phyloP scores from a whole-genome alignment of 495 filamentous ascomycete species.

The Lasiosphaeria ovina region DNA sequence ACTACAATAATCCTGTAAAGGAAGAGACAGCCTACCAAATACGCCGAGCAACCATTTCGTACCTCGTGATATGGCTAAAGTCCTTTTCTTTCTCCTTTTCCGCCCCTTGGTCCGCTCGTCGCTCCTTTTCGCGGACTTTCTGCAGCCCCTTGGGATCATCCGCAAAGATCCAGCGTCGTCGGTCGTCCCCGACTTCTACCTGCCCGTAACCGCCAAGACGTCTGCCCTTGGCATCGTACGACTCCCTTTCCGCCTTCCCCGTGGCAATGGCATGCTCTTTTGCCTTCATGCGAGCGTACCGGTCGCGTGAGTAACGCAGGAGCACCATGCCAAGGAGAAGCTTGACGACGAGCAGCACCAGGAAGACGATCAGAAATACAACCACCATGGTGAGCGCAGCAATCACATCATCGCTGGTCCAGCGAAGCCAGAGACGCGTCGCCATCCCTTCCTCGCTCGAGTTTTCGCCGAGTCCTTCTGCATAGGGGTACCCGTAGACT shows the following conservation, averaged over 20 bases:
- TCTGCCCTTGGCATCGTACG: slow-evolving; percentile 65
- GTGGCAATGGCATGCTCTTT: slow-evolving; percentile 54
- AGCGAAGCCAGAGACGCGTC: slow-evolving; percentile 32
- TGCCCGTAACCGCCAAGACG: slow-evolving; percentile 78
- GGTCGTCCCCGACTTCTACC: slow-evolving; percentile 85
- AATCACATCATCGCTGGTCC: slow-evolving; percentile 63
- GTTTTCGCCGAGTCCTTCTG: slow-evolving; percentile 18
- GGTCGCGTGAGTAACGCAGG: slow-evolving; percentile 66
- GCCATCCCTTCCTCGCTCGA: slow-evolving; percentile 1
- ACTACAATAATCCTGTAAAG: background rate
- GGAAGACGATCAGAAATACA: slow-evolving; percentile 74
- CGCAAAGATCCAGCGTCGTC: slow-evolving; percentile 80
- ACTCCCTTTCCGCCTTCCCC: slow-evolving; percentile 50
- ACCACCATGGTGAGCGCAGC: slow-evolving; percentile 69
- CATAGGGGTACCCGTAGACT: slow-evolving; percentile 53
- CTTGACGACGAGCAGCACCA: slow-evolving; percentile 77
- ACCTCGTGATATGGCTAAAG: slow-evolving; percentile 69
- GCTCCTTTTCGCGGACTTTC: slow-evolving; percentile 68
- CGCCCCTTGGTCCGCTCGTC: slow-evolving; percentile 52
- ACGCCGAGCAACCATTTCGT: slow-evolving; percentile 75
- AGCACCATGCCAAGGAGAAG: slow-evolving; percentile 81
- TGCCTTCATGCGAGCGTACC: slow-evolving; percentile 78
- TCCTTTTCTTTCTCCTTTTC: slow-evolving; percentile 51
- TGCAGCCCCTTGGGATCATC: slow-evolving; percentile 74
- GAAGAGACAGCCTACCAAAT: slow-evolving; percentile 22